phyloP scores from a whole-genome alignment of 495 filamentous ascomycete species.

The Talaromyces nanjingensis region DNA sequence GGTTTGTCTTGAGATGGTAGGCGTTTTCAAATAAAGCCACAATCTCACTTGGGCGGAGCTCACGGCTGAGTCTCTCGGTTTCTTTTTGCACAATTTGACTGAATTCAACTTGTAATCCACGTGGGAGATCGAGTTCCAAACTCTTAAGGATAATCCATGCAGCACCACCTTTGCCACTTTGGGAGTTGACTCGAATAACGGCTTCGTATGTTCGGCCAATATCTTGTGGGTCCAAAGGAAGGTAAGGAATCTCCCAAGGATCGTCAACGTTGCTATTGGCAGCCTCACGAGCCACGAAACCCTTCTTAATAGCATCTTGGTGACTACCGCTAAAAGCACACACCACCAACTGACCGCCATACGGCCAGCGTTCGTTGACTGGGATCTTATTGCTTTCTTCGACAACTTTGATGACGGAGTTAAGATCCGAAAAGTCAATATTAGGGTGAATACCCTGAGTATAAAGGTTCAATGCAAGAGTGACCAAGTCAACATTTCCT shows the following conservation, averaged over 20 bases:
- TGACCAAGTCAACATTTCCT: conserved; percentile 94
- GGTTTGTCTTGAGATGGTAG: conserved; percentile 74
- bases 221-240: conserved; percentile 87
- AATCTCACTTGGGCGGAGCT: conserved; percentile 79
- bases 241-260: conserved; percentile 73
- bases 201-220: conserved; percentile 96
- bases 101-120: conserved; percentile 89
- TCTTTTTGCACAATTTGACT: conserved; percentile 74
- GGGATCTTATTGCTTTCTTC: conserved; percentile 94
- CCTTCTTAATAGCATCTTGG: conserved; percentile 98
- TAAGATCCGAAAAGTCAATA: conserved; percentile 90
- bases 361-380: conserved; percentile 80
- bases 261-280: conserved; percentile 52
- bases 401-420: conserved; percentile 79
- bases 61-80: conserved; percentile 68
- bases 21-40: conserved; percentile 76
- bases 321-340: conserved; percentile 88
- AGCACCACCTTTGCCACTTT: conserved; percentile 90
- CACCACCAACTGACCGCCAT: conserved; percentile 74
- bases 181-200: conserved; percentile 95
- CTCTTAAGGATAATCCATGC: conserved; percentile 89
- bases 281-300: conserved; percentile 67
- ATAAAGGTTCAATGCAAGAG: conserved; percentile 90
- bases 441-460: conserved; percentile 86
- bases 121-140: conserved; percentile 86